Percentiles rank a stretch among this genome's conserved stretches.
phyloP scores from a whole-genome alignment of 495 filamentous ascomycete species.

The Tuber umbilicatum region DNA sequence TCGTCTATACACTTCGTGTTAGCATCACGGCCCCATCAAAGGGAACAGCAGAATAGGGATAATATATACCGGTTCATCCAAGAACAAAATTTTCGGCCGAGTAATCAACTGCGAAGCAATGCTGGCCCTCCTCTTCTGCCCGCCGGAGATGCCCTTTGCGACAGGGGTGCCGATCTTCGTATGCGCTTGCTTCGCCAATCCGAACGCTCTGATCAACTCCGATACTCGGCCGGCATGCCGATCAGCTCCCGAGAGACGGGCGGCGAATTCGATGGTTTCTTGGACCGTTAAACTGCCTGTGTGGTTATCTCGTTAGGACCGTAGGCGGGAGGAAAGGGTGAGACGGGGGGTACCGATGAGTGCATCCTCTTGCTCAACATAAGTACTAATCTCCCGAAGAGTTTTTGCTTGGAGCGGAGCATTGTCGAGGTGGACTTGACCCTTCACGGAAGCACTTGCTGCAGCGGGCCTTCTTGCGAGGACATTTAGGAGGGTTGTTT shows the following conservation, averaged over 20 bases:
- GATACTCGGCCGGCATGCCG: conserved; percentile 42
- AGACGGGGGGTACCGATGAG: conserved; percentile 52
- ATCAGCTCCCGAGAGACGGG: conserved; percentile 35
- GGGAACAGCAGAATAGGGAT: neutral
- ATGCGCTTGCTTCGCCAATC: conserved; percentile 57
- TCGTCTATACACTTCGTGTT: conserved; percentile 46
- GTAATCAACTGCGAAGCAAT: conserved; percentile 75
- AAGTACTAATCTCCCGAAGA: conserved; percentile 55
- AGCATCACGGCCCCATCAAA: neutral
- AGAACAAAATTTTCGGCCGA: conserved; percentile 66
- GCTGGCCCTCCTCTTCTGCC: conserved; percentile 71
- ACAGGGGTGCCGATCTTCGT: conserved; percentile 71
- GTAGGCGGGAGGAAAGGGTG: neutral
- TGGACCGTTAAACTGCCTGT: conserved; percentile 57
- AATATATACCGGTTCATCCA: conserved; percentile 60
- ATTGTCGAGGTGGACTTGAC: conserved; percentile 56
- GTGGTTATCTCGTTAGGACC: neutral
- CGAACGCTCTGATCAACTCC: conserved; percentile 55
- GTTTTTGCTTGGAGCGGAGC: conserved; percentile 23
- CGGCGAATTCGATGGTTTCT: conserved; percentile 69
- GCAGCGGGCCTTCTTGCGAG: conserved; percentile 56
- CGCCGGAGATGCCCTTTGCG: conserved; percentile 69
- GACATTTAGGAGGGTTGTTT: conserved; percentile 70
- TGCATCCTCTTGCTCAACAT: conserved; percentile 81
- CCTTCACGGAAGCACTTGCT: conserved; percentile 48